phyloP scores from a whole-genome alignment of 2,329 filamentous ascomycete species.

The Thermothelomyces thermophilus region DNA sequence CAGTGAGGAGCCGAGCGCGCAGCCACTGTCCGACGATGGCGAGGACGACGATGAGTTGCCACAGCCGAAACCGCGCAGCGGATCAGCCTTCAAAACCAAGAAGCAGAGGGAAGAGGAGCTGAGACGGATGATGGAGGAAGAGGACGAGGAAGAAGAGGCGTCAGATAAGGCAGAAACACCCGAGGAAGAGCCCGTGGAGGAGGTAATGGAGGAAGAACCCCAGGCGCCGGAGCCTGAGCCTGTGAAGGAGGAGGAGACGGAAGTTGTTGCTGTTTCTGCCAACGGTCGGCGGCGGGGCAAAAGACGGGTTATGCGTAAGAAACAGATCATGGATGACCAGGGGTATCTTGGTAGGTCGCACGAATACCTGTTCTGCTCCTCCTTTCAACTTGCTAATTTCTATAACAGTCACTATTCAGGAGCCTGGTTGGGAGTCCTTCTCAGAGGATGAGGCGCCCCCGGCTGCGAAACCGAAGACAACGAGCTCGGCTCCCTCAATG shows the following conservation, averaged over 20 bases:
- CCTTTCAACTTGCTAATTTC: conserved; percentile 3
- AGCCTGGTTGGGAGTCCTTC: conserved; percentile 83
- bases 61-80: conserved; percentile 31
- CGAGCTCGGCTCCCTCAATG: conserved; percentile 37
- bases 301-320: conserved; percentile 80
- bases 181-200: conserved; percentile 29
- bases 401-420: conserved; percentile 70
- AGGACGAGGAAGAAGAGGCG: conserved; percentile 42
- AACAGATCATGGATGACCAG: conserved; percentile 77
- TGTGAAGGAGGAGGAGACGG: conserved; percentile 40
- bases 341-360: conserved; percentile 70
- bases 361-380: background rate
- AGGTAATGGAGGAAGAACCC: conserved; percentile 26
- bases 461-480: conserved; percentile 45
- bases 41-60: conserved; percentile 50
- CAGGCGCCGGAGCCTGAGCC: conserved; percentile 33
- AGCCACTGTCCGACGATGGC: conserved; percentile 45
- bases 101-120: conserved; percentile 61
- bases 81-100: conserved; percentile 36
- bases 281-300: conserved; percentile 66
- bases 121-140: conserved; percentile 69
- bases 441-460: conserved; percentile 74
- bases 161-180: conserved; percentile 42
- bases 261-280: conserved; percentile 42
- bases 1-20: conserved; percentile 42